Percentiles rank a stretch among this genome's conserved stretches.
These are phyloP conservation scores for Cocos nucifera DNA, from an alignment of 176 grass and related monocot species.

Conservation along the genomic window DNA sequence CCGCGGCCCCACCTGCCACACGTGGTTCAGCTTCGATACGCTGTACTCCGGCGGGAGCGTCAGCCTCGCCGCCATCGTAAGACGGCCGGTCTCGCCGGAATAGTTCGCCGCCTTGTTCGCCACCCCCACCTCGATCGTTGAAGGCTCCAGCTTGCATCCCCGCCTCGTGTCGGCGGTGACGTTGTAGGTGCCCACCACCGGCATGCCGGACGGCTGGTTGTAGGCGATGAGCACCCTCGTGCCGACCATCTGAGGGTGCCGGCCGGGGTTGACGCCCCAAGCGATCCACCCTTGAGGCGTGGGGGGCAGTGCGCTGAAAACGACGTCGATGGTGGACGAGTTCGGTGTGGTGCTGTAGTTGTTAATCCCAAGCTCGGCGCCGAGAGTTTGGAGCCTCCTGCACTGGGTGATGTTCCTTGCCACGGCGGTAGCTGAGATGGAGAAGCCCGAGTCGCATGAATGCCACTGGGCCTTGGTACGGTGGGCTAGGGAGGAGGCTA, in stretches of 20 bases:
- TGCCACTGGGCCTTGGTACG: neutral
- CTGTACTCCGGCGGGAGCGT: neutral
- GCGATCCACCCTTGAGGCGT: neutral
- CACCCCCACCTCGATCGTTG: neutral
- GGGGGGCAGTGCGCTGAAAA: neutral
- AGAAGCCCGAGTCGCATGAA: neutral
- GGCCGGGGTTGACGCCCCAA: slow-evolving; percentile 3
- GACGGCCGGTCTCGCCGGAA: neutral
- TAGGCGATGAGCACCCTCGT: slow-evolving; percentile 8
- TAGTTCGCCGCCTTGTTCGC: neutral
- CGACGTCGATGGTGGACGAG: neutral
- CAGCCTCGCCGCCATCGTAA: slow-evolving; percentile 4
- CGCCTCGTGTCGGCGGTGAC: neutral
- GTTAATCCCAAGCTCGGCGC: slow-evolving; percentile 1
- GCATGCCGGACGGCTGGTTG: neutral
- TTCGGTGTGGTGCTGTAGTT: neutral
- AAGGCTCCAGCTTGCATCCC: slow-evolving; percentile 5
- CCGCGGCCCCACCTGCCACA: slow-evolving; percentile 2
- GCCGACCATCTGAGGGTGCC: neutral
- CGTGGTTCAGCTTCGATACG: neutral
- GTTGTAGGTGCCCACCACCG: neutral
- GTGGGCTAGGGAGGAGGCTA: neutral
- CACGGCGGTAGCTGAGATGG: neutral
- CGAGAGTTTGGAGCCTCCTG: neutral
- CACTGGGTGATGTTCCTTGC: neutral